These are phyloP conservation scores for Pilasporangium apinafurcum DNA, from an alignment of 352 stramenopile genomes.

Conservation along the genomic window DNA sequence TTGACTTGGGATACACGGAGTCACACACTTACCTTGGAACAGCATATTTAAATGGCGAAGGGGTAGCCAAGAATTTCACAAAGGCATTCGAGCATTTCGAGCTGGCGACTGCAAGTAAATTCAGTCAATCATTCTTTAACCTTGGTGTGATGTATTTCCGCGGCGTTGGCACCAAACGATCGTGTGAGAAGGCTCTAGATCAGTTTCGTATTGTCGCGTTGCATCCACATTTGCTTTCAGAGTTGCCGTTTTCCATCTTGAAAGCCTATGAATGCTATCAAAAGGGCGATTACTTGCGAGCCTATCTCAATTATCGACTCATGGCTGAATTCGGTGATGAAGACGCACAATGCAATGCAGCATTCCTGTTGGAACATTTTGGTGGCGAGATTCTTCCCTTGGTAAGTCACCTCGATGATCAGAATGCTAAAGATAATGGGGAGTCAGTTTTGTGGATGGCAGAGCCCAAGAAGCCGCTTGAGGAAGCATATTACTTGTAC, in stretches of 20 bases:
- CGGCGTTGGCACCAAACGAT: slow-evolving; percentile 39
- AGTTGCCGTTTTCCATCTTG: slow-evolving; percentile 57
- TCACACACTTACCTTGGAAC: slow-evolving; percentile 66
- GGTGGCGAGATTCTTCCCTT: slow-evolving; percentile 30
- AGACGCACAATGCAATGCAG: slow-evolving; percentile 60
- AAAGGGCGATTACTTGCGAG: slow-evolving; percentile 51
- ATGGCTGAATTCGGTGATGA: slow-evolving; percentile 57
- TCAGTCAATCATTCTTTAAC: slow-evolving; percentile 58
- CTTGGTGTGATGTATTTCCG: slow-evolving; percentile 71
- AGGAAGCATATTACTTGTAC: slow-evolving; percentile 51
- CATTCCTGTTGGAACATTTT: slow-evolving; percentile 61
- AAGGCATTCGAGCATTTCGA: slow-evolving; percentile 57
- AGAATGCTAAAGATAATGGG: too few species aligned
- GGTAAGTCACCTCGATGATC: background rate
- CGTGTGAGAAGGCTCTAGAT: slow-evolving; percentile 34
- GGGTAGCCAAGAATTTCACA: slow-evolving; percentile 34
- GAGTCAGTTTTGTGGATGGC: slow-evolving; percentile 16
- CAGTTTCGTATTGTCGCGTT: slow-evolving; percentile 66
- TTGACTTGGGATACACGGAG: slow-evolving; percentile 48
- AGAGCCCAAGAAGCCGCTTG: slow-evolving; percentile 16
- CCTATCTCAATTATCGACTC: slow-evolving; percentile 66
- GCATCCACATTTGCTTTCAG: slow-evolving; percentile 33
- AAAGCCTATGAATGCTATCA: slow-evolving; percentile 64
- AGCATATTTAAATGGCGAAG: slow-evolving; percentile 55
- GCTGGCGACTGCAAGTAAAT: slow-evolving; percentile 37